These are phyloP conservation scores for Athelia sp. DNA, from an alignment of 1,284 basidiomycete species.

Conservation along the genomic window DNA sequence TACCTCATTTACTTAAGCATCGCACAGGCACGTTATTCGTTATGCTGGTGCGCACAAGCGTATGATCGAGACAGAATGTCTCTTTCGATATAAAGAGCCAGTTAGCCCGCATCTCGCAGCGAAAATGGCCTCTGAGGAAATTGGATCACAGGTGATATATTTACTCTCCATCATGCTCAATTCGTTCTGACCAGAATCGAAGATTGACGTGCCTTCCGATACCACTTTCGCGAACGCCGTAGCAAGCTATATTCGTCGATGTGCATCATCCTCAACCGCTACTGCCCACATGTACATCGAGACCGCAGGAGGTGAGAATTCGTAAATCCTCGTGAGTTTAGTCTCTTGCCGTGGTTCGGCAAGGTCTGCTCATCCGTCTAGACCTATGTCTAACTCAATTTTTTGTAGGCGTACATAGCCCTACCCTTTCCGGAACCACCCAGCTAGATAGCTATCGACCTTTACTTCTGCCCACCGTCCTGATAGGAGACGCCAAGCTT, in stretches of 20 bases:
- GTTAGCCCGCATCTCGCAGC: slow-evolving; percentile 93
- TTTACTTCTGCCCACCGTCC: slow-evolving; percentile 81
- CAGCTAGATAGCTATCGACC: slow-evolving; percentile 85
- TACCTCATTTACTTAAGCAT: slow-evolving; percentile 6
- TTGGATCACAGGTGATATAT: slow-evolving; percentile 12
- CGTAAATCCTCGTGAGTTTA: slow-evolving; percentile 10
- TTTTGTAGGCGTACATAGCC: slow-evolving; percentile 84
- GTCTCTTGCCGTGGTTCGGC: background rate
- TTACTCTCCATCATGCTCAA: slow-evolving; percentile 1
- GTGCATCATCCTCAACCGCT: slow-evolving; percentile 30
- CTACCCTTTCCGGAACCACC: slow-evolving; percentile 80
- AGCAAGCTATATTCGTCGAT: slow-evolving; percentile 53
- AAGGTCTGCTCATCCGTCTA: background rate
- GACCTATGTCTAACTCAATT: slow-evolving; percentile 2
- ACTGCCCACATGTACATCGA: slow-evolving; percentile 79
- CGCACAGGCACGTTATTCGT: slow-evolving; percentile 62
- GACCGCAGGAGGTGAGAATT: slow-evolving; percentile 85
- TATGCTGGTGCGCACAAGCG: slow-evolving; percentile 41
- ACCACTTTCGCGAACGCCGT: slow-evolving; percentile 67
- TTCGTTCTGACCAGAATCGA: slow-evolving; percentile 14
- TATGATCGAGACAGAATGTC: slow-evolving; percentile 62
- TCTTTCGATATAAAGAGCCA: slow-evolving; percentile 84
- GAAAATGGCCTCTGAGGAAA: slow-evolving; percentile 41
- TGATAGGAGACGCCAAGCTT: slow-evolving; percentile 85
- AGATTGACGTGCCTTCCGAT: slow-evolving; percentile 46